Evolutionary conservation across 2,329 filamentous ascomycete genomes (phyloP).

Genomic region (Cytospora piceicola): DNA sequence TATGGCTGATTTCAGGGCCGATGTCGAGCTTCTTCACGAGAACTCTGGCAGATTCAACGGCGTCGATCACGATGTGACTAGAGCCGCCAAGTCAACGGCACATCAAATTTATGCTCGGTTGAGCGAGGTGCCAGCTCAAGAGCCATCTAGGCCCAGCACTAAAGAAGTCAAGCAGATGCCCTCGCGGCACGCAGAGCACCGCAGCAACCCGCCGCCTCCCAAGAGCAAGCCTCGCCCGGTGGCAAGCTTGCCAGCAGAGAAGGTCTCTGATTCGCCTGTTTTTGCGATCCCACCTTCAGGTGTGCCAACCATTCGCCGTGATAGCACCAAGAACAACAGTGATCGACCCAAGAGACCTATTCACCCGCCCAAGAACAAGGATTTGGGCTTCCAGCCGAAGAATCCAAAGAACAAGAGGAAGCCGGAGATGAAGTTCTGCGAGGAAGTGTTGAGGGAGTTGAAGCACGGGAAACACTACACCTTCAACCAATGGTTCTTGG

Average conservation of each 20-base stretch:
- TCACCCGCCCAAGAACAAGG: constrained; percentile 86
- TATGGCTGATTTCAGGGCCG: constrained; percentile 72
- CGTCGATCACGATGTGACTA: constrained; percentile 71
- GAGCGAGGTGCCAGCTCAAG: constrained; percentile 50
- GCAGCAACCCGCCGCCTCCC: constrained; percentile 42
- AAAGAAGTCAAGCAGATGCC: constrained; percentile 56
- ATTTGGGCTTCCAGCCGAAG: constrained; percentile 82
- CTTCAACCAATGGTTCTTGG: constrained; percentile 75
- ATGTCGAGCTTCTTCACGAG: constrained; percentile 76
- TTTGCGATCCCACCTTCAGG: constrained; percentile 81
- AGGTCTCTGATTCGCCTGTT: constrained; percentile 43
- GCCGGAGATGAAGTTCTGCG: constrained; percentile 87
- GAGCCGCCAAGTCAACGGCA: constrained; percentile 58
- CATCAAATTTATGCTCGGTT: constrained; percentile 56
- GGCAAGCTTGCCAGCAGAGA: constrained; percentile 40
- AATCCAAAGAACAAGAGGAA: constrained; percentile 94
- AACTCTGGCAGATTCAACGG: constrained; percentile 89
- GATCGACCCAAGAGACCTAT: constrained; percentile 90
- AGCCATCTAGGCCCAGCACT: constrained; percentile 66
- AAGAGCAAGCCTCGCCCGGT: constrained; percentile 38
- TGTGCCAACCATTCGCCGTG: constrained; percentile 80
- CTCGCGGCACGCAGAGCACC: constrained; percentile 51
- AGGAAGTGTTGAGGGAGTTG: constrained; percentile 78
- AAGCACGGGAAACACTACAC: constrained; percentile 71
- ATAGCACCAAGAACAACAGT: constrained; percentile 76